phyloP scores from a whole-genome alignment of 2,329 filamentous ascomycete genomes.

The Ramularia collo-cygni region DNA sequence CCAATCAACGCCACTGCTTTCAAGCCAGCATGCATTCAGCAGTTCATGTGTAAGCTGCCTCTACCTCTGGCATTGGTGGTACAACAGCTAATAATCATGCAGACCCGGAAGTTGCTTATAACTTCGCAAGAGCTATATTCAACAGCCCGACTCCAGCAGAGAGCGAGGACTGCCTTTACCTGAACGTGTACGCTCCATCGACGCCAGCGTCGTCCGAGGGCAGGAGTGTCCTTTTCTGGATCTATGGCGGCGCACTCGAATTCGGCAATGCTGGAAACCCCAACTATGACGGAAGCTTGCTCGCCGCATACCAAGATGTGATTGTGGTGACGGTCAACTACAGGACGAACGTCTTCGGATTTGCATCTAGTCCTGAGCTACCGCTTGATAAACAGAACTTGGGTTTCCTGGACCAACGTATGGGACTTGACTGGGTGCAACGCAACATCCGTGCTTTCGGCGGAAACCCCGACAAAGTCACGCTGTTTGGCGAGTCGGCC shows the following conservation, averaged over 20 bases:
- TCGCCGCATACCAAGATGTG: constrained; percentile 31
- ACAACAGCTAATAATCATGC: neutral
- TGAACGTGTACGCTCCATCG: constrained; percentile 31
- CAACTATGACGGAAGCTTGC: constrained; percentile 28
- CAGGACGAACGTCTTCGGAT: constrained; percentile 36
- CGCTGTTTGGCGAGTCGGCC: constrained; percentile 31
- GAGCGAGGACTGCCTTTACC: constrained; percentile 31
- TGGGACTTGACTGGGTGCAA: constrained; percentile 34
- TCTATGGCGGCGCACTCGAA: constrained; percentile 29
- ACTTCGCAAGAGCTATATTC: constrained; percentile 28
- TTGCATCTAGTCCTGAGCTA: constrained; percentile 32
- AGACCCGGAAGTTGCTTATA: constrained; percentile 23
- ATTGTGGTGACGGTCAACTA: constrained; percentile 32
- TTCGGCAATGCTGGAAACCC: constrained; percentile 28
- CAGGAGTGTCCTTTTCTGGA: constrained; percentile 30
- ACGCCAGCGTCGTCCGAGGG: constrained; percentile 23
- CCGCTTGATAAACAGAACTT: constrained; percentile 29
- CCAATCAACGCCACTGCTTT: constrained; percentile 26
- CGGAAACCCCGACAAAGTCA: constrained; percentile 32
- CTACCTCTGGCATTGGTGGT: neutral
- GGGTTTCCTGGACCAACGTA: constrained; percentile 33
- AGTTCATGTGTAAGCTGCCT: constrained; percentile 19
- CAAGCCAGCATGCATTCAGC: constrained; percentile 29
- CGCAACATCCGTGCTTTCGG: constrained; percentile 32
- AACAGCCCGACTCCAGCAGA: constrained; percentile 28